Evolutionary conservation across 192 early-diverging fungal species (phyloP), one percentile per base, ranked within the genome.

Genomic region (Podila verticillata): DNA sequence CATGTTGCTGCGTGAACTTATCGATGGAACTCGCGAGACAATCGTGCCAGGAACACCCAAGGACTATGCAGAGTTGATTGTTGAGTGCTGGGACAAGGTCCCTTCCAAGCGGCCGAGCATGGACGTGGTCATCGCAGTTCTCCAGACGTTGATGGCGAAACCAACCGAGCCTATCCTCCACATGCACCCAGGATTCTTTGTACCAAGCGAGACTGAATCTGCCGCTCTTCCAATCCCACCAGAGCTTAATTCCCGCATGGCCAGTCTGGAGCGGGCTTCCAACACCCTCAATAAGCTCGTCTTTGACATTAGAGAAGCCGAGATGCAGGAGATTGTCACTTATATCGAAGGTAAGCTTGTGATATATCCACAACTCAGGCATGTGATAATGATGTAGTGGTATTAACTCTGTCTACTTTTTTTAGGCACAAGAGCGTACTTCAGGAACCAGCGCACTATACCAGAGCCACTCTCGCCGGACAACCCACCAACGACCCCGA

Each of bases 51-150:
- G 70, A 12, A 84, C 83, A 6, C 83, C 83, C 17, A 48, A 30
- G 47, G 71, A 83, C 31, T 85, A 68, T 60, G 49, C 74, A 20
- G 65, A 83, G 26, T 48, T 83, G 56, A 72, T 85, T 63, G 58
- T 66, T 35, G 63, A 67, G 32, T 85, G 84, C 31, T 85, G 84
- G 84, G 79, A 83, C 30, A 15, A 32, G 22, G 61, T 79, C 26
- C 74, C 84, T 1, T 2, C 56, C 28, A 70, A 59, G 10, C 70
- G 84, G 65, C 84, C 74, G 5, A 78, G 75, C 34, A 79, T 74
- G 31, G 82, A 83, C 13, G 73, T 80, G 5, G 70, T 85, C n/a
- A 61, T 83, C 31, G 84, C 72, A 9, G 69, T 82, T 20, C 57
- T 84, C 32, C 65, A 77, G 48, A 75, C 78, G 0, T 61, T 80